phyloP scores from a whole-genome alignment of 2,329 filamentous ascomycete genomes.

The Cladosporium sp. region DNA sequence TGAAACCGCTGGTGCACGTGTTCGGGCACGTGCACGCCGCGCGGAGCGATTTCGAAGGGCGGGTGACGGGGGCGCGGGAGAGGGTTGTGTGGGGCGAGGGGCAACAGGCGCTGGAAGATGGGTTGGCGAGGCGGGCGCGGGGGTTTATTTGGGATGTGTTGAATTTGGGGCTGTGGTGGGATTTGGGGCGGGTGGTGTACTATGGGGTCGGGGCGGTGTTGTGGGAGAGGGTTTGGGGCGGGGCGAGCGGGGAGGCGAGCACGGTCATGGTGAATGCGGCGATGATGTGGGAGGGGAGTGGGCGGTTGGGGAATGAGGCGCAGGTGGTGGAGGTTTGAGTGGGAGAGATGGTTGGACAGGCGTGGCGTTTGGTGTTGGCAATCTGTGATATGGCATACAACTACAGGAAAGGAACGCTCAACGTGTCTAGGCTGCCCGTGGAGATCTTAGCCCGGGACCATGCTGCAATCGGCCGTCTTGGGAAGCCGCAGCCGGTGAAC shows the following conservation, averaged over 20 bases:
- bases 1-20: conserved; percentile 68
- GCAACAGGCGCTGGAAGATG: conserved; percentile 65
- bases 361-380: background rate
- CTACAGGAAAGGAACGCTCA: background rate
- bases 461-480: background rate
- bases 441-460: background rate
- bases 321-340: conserved; percentile 31
- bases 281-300: conserved; percentile 44
- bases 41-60: conserved; percentile 21
- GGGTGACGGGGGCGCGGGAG: conserved; percentile 53
- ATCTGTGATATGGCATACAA: background rate
- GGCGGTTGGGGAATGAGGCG: conserved; percentile 41
- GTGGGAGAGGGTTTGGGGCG: conserved; percentile 56
- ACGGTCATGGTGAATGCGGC: conserved; percentile 58
- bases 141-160: conserved; percentile 34
- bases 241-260: conserved; percentile 36
- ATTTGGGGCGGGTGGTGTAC: conserved; percentile 45
- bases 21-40: conserved; percentile 82
- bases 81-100: conserved; percentile 67
- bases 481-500: background rate
- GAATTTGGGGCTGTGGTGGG: conserved; percentile 43
- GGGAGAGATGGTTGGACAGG: background rate
- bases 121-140: conserved; percentile 40
- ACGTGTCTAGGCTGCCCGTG: background rate
- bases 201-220: conserved; percentile 51